Evolutionary conservation across 345 rosid genomes (phyloP).

Genomic region (Acer negundo): DNA sequence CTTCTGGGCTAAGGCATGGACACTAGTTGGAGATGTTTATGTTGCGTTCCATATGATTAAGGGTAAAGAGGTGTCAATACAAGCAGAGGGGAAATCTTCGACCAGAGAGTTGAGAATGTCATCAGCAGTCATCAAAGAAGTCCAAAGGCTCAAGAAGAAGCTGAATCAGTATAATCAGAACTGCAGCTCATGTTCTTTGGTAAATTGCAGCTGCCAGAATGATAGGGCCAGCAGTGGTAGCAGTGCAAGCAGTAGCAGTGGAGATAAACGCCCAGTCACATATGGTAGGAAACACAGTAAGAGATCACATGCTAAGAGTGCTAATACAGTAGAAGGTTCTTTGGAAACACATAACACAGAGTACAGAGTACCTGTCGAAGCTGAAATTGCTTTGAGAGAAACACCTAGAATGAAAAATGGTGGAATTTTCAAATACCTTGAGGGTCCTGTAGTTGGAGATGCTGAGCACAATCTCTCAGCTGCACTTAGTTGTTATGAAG

Average conservation of each 20-base stretch:
- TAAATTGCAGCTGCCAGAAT: conserved; percentile 90
- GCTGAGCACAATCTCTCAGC: conserved; percentile 64
- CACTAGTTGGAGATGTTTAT: conserved; percentile 83
- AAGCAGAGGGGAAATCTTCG: conserved; percentile 42
- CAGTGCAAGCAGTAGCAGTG: conserved; percentile 87
- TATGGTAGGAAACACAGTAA: conserved; percentile 63
- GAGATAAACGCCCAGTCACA: conserved; percentile 35
- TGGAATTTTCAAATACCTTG: conserved; percentile 81
- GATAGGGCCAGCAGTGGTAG: conserved; percentile 94
- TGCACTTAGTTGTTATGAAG: conserved; percentile 74
- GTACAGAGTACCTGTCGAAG: conserved; percentile 24
- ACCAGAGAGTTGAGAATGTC: conserved; percentile 66
- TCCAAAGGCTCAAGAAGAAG: conserved; percentile 80
- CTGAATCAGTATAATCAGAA: conserved; percentile 57
- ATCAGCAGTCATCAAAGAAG: conserved; percentile 84
- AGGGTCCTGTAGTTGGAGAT: conserved; percentile 46
- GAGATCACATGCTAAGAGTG: conserved; percentile 45
- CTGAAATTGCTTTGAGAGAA: conserved; percentile 33
- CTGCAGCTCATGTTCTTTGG: conserved; percentile 81
- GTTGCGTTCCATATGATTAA: conserved; percentile 68
- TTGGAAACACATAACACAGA: not conserved
- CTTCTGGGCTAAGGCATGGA: conserved; percentile 96
- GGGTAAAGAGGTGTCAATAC: conserved; percentile 51
- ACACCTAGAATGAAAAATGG: conserved; percentile 47
- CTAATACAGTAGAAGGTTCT: not conserved